phyloP scores from a whole-genome alignment of 257 asterid genomes.

The Solanum arcanum region DNA sequence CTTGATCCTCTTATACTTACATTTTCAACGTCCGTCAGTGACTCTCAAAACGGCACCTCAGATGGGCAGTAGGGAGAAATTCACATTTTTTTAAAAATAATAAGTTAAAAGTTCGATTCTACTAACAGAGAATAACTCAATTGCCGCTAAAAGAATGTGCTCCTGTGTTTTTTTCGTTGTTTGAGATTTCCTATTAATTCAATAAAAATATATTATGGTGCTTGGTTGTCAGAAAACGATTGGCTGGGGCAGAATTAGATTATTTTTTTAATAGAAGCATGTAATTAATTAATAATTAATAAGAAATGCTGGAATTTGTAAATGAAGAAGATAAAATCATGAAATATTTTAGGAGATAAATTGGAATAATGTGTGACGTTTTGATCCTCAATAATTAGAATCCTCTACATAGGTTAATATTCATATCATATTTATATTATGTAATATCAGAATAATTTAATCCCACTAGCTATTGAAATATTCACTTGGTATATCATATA shows the following conservation, averaged over 20 bases:
- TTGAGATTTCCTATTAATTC: not conserved
- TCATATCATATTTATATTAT: not conserved
- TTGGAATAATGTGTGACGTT: not conserved
- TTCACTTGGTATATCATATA: not conserved
- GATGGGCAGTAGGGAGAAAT: too few species aligned
- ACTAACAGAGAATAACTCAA: too few species aligned
- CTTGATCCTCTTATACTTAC: too few species aligned
- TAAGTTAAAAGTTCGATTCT: too few species aligned
- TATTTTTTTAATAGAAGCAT: too few species aligned
- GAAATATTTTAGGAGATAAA: not conserved
- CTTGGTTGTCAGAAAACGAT: not conserved
- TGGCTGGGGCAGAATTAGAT: not conserved
- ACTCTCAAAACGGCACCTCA: too few species aligned
- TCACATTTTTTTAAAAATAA: too few species aligned
- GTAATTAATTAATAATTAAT: too few species aligned
- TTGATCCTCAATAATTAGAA: conserved; percentile 9
- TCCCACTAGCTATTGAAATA: conserved; percentile 6
- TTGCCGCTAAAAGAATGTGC: not conserved
- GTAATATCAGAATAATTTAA: conserved; percentile 4
- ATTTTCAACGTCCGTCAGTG: too few species aligned
- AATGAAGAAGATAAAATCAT: not conserved
- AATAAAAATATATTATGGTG: not conserved
- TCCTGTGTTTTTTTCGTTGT: not conserved
- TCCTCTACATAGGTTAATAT: conserved; percentile 11
- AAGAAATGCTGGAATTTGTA: too few species aligned